These are phyloP conservation scores for Cadophora sp. DNA, from an alignment of 2,329 filamentous ascomycete species.

Conservation along the genomic window DNA sequence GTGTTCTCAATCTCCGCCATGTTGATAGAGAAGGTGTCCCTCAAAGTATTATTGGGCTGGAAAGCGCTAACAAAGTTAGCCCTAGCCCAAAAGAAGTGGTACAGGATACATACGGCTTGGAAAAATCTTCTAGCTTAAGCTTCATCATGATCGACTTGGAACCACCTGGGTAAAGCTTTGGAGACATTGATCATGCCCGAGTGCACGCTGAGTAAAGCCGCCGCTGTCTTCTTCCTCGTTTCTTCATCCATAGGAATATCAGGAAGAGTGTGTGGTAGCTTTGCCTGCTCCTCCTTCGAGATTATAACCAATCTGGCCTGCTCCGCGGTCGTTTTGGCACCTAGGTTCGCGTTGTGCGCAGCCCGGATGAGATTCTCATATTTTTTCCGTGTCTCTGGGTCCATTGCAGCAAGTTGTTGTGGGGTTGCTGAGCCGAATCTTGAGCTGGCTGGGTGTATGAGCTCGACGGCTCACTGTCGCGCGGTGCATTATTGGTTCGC, in stretches of 20 bases:
- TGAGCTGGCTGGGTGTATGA: conserved; percentile 47
- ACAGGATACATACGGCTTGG: conserved; percentile 42
- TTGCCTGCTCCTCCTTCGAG: conserved; percentile 37
- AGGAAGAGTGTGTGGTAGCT: conserved; percentile 32
- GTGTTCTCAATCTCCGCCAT: conserved; percentile 58
- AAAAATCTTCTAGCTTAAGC: conserved; percentile 41
- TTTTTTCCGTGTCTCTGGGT: conserved; percentile 42
- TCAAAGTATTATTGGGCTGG: conserved; percentile 48
- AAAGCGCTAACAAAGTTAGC: conserved; percentile 50
- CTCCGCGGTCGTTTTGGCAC: conserved; percentile 18
- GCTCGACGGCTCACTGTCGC: no score
- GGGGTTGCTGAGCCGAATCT: conserved; percentile 43
- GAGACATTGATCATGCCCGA: conserved; percentile 36
- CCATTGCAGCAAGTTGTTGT: conserved; percentile 40
- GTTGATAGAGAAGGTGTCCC: conserved; percentile 59
- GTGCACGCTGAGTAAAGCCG: conserved; percentile 31
- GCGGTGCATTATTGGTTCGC: no score
- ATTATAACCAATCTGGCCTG: conserved; percentile 30
- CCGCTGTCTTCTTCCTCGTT: conserved; percentile 34
- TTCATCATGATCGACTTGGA: conserved; percentile 42
- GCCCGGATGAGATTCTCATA: conserved; percentile 38
- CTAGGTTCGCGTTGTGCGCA: conserved; percentile 23
- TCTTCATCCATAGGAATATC: conserved; percentile 43
- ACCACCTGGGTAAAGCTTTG: conserved; percentile 42
- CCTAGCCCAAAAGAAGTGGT: background rate